phyloP scores from a whole-genome alignment of 1,284 basidiomycete genomes.

The Ustilago trichophora region DNA sequence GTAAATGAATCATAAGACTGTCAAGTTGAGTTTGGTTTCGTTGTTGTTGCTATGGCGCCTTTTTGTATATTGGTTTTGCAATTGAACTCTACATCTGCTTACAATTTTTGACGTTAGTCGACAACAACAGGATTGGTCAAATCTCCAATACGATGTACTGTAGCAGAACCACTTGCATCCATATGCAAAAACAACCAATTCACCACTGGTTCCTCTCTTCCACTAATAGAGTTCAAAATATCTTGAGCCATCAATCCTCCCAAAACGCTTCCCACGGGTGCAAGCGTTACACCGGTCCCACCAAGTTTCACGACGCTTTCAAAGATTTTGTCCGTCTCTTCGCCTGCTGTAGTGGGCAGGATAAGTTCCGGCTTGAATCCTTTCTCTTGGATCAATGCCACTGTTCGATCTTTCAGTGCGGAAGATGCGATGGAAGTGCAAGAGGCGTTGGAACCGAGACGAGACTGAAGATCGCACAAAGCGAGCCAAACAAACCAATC shows the following conservation, averaged over 20 bases:
- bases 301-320: slow-evolving; percentile 66
- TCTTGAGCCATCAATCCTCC: slow-evolving; percentile 95
- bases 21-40: no score
- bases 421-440: slow-evolving; percentile 2
- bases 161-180: slow-evolving; percentile 15
- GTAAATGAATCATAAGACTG: no score
- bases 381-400: slow-evolving; percentile 23
- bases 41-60: no score
- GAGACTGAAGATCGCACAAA: slow-evolving; percentile 12
- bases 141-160: slow-evolving; percentile 13
- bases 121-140: slow-evolving; percentile 3
- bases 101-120: no score
- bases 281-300: slow-evolving; percentile 78
- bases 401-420: slow-evolving; percentile 7
- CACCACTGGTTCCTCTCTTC: slow-evolving; percentile 86
- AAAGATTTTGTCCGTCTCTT: slow-evolving; percentile 17
- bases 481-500: slow-evolving; percentile 36
- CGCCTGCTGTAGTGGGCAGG: background rate
- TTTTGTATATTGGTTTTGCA: no score
- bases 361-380: slow-evolving; percentile 15
- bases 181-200: slow-evolving; percentile 93
- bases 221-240: slow-evolving; percentile 87
- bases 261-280: slow-evolving; percentile 80
- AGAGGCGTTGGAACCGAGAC: background rate
- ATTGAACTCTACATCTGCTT: no score